Evolutionary conservation across 1,139 yeast species (phyloP).

Genomic region (Blastobotrys serpentis): DNA sequence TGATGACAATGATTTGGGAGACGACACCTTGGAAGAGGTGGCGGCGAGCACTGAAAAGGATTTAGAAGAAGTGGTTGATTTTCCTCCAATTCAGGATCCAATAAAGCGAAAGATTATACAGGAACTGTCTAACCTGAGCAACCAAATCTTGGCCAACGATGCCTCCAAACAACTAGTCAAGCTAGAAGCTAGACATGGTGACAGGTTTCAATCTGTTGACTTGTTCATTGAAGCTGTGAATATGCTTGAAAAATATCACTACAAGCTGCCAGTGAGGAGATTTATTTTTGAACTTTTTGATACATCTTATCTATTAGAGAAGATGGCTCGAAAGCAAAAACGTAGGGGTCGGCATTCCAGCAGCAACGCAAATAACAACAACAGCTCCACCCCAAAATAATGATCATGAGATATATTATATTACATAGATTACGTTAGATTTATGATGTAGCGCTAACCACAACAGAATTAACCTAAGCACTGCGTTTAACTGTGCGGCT

Average conservation of each 20-base stretch:
- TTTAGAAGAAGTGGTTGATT: conserved; percentile 24
- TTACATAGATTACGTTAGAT: conserved; percentile 7
- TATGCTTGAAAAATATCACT: conserved; percentile 65
- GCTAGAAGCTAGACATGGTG: conserved; percentile 54
- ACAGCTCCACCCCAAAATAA: neutral
- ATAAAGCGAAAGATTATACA: conserved; percentile 52
- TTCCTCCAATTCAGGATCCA: conserved; percentile 38
- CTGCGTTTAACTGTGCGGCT: neutral
- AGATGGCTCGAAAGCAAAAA: conserved; percentile 29
- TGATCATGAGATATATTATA: neutral
- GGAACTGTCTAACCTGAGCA: conserved; percentile 61
- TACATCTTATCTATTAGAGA: conserved; percentile 56
- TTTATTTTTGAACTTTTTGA: conserved; percentile 69
- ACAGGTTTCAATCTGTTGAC: conserved; percentile 55
- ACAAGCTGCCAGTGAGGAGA: conserved; percentile 60
- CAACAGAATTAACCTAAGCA: neutral
- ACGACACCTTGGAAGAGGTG: conserved; percentile 25
- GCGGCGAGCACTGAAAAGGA: conserved; percentile 24
- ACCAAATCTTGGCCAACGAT: conserved; percentile 60
- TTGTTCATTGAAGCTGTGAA: conserved; percentile 61
- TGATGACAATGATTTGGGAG: conserved; percentile 2
- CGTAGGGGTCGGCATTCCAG: conserved; percentile 28
- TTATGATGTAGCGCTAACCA: neutral
- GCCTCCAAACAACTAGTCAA: conserved; percentile 63
- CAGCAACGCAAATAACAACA: conserved; percentile 21